Evolutionary conservation across 2,329 filamentous ascomycete species (phyloP), one percentile per base, ranked within the genome.

Genomic region (Trichoderma sp.): DNA sequence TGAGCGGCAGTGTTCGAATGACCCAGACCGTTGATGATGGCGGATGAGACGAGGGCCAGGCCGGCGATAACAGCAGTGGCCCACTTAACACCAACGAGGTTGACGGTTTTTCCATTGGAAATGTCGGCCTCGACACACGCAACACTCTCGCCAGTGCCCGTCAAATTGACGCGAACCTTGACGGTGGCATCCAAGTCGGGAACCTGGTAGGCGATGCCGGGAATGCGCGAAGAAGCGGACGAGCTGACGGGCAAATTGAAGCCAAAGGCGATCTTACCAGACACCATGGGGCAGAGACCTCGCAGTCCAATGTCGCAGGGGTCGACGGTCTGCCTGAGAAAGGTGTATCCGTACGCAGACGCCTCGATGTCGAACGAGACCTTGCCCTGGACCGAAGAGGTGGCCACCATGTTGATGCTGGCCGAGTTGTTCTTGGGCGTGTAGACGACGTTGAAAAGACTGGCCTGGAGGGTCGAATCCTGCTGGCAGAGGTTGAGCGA

Each of bases 1-100:
- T 98, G 94, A 60, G 94, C 93, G 56, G 94, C 94, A 5, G 94
- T 94, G 78, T 97, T 97, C 59, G 92, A 92, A 79, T 97, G 93
- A 12, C 94, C 94, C 5, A 97, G 83, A 35, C 93, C 93, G 32
- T 93, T 97, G 34, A 94, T 92, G 71, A 97, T 86, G 70, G 93
- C 94, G 52, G 94, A 97, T 9, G 93, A 90, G 58, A 93, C 84
- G 56, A 97, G 84, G 72, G 92, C 93, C 54, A 97, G 81, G 69
- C 92, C 93, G 71, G 93, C 92, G 74, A 97, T 93, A 72, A 96
- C 84, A 68, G 94, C 94, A 29, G 94, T 93, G 42, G 89, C 86
- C 94, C 94, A 97, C 74, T 93, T 93, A 48, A 97, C 93, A 69
- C 90, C 93, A 70, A 92, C 84, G 73, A 97, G 88, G 77, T 97